Base-by-base conservation (phyloP, 768 basidiomycete genomes). In the Lanmaoa rubissima region DNA sequence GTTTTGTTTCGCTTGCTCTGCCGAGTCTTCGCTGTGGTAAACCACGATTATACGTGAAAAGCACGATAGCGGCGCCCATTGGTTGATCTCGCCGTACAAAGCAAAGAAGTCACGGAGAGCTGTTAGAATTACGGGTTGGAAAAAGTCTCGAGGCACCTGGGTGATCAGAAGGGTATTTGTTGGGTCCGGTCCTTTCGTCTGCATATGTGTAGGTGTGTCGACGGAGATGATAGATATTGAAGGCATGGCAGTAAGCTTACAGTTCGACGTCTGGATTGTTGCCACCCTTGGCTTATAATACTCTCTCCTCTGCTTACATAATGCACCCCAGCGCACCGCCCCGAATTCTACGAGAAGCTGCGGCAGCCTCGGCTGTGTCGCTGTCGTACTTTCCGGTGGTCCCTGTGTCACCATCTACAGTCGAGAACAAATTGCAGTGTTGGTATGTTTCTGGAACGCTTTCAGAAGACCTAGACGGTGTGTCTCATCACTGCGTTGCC, bases 141-240 rank as follows among this genome's bases (percentile, higher is more conserved):
- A 96, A 71, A 94, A 92, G 1, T 80, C 74, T 35, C 77, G 80
- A 4, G 94, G 92, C 1, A 98, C 73, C 2, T 83, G 79, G 2
- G 94, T 86, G 48, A 98, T 80, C 40, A 93, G 81, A 32, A 98
- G 77, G 0, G 94, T 90, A 73, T 98, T 98, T 34, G 94, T 96
- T 16, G 66, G 16, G 40, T 67, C 61, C 1, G 53, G 44, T 28
- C 49, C 53, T 28, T 51, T 62, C 0, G 52, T 21, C 3, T 54
- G 50, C 13, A 34, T 1, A 11, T 40, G 49, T 1, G 17, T 13
- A 10, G 53, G 53, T 21, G 52, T 46, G 32, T 61, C 58, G 10
- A 57, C 47, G 0, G 69, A 62, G 41, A 67, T 57, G 55, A 72
- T 65, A 31, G 69, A 69, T 59, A 74, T 61, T 16, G 70, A 72